Evolutionary conservation across 805 yeast genomes (phyloP).

Genomic region (Torulaspora indica): DNA sequence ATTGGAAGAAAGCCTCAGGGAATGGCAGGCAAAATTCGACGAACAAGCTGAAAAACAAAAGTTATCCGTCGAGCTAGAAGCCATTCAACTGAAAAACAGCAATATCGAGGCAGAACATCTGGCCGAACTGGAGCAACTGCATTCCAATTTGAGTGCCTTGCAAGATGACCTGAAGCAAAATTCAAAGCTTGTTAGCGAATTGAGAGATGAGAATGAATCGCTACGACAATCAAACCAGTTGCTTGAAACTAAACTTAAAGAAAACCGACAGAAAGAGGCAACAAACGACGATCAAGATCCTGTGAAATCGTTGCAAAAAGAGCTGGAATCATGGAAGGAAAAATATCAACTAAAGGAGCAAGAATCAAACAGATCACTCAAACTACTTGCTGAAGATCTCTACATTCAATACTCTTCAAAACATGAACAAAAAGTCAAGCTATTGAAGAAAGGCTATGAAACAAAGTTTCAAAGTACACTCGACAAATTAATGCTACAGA

Average conservation of each 20-base stretch:
- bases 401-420: slow-evolving; percentile 71
- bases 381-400: slow-evolving; percentile 62
- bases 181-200: slow-evolving; percentile 27
- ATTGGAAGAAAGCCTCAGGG: slow-evolving; percentile 31
- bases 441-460: slow-evolving; percentile 56
- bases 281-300: slow-evolving; percentile 19
- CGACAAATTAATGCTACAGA: slow-evolving; percentile 41
- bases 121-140: slow-evolving; percentile 37
- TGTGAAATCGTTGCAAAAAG: slow-evolving; percentile 19
- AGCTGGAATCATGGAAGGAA: slow-evolving; percentile 31
- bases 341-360: slow-evolving; percentile 41
- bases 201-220: slow-evolving; percentile 29
- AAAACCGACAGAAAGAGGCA: not conserved
- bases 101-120: slow-evolving; percentile 37
- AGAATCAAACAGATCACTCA: slow-evolving; percentile 51
- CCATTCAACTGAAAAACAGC: slow-evolving; percentile 23
- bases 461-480: slow-evolving; percentile 46
- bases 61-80: slow-evolving; percentile 28
- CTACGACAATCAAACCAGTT: slow-evolving; percentile 25
- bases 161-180: slow-evolving; percentile 31
- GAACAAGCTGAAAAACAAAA: slow-evolving; percentile 21
- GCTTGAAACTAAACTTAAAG: not conserved
- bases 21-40: slow-evolving; percentile 24
- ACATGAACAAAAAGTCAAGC: slow-evolving; percentile 66
- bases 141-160: slow-evolving; percentile 34